Percentiles rank a stretch among this genome's conserved stretches.
phyloP scores from a whole-genome alignment of 1,284 basidiomycete species.

The Gastroboletus turbinatus region DNA sequence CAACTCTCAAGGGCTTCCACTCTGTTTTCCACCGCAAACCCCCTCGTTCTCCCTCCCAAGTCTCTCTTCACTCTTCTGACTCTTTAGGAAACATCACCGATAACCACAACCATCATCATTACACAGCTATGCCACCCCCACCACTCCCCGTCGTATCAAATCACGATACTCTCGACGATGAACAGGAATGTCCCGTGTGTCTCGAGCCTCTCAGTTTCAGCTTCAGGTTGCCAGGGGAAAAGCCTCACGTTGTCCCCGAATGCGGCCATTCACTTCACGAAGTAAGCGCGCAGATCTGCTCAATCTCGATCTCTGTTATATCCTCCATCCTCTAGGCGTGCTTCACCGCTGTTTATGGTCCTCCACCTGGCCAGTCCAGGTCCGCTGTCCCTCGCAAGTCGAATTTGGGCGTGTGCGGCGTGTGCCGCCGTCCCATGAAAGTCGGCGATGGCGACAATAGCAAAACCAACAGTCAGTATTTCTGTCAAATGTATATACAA shows the following conservation, averaged over 20 bases:
- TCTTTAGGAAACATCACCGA: slow-evolving; percentile 22
- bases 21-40: slow-evolving; percentile 39
- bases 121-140: slow-evolving; percentile 54
- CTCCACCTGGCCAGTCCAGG: slow-evolving; percentile 62
- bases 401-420: slow-evolving; percentile 92
- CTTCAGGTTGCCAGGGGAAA: slow-evolving; percentile 89
- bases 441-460: slow-evolving; percentile 79
- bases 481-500: neutral
- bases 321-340: slow-evolving; percentile 65
- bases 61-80: slow-evolving; percentile 39
- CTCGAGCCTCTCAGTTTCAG: slow-evolving; percentile 87
- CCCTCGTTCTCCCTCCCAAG: slow-evolving; percentile 33
- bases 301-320: neutral
- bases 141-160: slow-evolving; percentile 68
- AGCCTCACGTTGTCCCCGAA: slow-evolving; percentile 93
- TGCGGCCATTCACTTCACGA: slow-evolving; percentile 98
- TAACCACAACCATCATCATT: slow-evolving; percentile 37
- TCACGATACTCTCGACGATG: slow-evolving; percentile 63
- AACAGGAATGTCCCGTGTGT: slow-evolving; percentile 88
- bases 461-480: slow-evolving; percentile 82
- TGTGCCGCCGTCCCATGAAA: slow-evolving; percentile 94
- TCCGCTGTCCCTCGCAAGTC: slow-evolving; percentile 62
- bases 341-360: slow-evolving; percentile 94
- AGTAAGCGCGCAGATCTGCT: slow-evolving; percentile 45
- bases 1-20: slow-evolving; percentile 34